phyloP scores from a whole-genome alignment of 2,329 filamentous ascomycete genomes.

The Endoconidiophora polonica region DNA sequence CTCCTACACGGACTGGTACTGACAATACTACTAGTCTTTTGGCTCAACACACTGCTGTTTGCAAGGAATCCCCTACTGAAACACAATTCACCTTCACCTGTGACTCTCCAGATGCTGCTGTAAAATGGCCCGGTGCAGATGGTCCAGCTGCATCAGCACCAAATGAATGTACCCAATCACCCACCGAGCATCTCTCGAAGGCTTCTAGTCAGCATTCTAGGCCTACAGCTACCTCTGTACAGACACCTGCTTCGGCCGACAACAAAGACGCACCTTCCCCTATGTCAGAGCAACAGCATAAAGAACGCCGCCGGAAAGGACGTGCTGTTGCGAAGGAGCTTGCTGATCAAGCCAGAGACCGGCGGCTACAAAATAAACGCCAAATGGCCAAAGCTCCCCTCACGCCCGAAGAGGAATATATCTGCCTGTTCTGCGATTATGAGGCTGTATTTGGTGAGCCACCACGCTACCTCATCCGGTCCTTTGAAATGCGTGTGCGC shows the following conservation, averaged over 20 bases:
- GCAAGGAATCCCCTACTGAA: constrained; percentile 49
- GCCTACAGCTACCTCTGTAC: neutral
- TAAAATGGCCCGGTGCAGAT: constrained; percentile 46
- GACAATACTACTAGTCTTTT: constrained; percentile 68
- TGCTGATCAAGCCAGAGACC: constrained; percentile 55
- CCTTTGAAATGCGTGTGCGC: constrained; percentile 90
- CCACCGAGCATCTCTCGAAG: neutral
- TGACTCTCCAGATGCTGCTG: constrained; percentile 68
- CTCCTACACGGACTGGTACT: constrained; percentile 24
- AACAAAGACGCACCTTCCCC: neutral
- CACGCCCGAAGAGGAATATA: constrained; percentile 58
- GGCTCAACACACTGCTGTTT: constrained; percentile 44
- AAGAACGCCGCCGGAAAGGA: constrained; percentile 38
- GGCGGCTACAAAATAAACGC: constrained; percentile 60
- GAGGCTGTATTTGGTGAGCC: constrained; percentile 85
- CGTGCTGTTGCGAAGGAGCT: constrained; percentile 56
- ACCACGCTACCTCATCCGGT: constrained; percentile 67
- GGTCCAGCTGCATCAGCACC: constrained; percentile 16
- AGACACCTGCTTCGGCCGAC: neutral
- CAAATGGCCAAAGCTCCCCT: constrained; percentile 55
- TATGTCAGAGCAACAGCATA: constrained; percentile 12
- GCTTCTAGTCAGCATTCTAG: neutral
- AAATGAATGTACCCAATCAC: constrained; percentile 14
- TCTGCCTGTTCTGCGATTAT: constrained; percentile 97
- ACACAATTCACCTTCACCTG: constrained; percentile 95